Conservation (phyloP, 208 protist species). For the Leishmania mexicana region DNA sequence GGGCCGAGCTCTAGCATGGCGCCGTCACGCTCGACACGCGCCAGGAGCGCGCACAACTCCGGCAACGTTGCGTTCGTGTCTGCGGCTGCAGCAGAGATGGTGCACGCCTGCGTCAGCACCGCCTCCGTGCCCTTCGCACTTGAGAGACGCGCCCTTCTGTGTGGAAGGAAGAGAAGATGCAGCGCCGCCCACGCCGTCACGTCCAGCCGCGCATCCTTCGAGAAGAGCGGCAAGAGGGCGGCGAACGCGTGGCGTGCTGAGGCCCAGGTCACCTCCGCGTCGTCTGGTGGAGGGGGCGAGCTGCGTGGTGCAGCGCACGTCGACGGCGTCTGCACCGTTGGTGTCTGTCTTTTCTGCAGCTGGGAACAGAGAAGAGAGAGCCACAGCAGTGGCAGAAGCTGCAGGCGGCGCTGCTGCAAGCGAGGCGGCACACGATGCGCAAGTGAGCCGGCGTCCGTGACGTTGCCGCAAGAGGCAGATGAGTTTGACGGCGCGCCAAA, state of each 20-base stretch:
- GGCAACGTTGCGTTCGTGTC: constrained; percentile 10
- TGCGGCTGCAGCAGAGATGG: not conserved
- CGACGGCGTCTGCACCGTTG: not conserved
- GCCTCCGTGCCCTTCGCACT: not conserved
- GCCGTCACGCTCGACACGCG: constrained; percentile 19
- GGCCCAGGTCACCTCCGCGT: constrained; percentile 14
- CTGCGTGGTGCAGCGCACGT: not conserved
- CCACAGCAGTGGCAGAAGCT: constrained; percentile 78
- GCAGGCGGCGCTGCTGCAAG: constrained; percentile 65
- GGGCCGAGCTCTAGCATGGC: constrained; percentile 18
- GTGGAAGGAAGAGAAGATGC: constrained; percentile 28
- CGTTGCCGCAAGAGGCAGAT: not conserved
- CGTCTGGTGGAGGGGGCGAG: not conserved
- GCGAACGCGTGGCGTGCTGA: constrained; percentile 50
- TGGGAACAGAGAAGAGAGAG: constrained; percentile 46
- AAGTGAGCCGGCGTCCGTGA: not conserved
- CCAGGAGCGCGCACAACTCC: constrained; percentile 26
- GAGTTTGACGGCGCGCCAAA: not conserved
- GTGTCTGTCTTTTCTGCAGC: constrained; percentile 2
- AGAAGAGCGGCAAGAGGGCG: constrained; percentile 47
- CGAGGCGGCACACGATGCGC: constrained; percentile 4
- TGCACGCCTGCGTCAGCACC: not conserved
- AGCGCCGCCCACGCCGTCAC: constrained; percentile 33
- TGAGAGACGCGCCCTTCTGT: not conserved
- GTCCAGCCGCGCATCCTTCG: constrained; percentile 35